Base-by-base conservation (phyloP, 768 basidiomycete genomes). In the Serendipita indica region DNA sequence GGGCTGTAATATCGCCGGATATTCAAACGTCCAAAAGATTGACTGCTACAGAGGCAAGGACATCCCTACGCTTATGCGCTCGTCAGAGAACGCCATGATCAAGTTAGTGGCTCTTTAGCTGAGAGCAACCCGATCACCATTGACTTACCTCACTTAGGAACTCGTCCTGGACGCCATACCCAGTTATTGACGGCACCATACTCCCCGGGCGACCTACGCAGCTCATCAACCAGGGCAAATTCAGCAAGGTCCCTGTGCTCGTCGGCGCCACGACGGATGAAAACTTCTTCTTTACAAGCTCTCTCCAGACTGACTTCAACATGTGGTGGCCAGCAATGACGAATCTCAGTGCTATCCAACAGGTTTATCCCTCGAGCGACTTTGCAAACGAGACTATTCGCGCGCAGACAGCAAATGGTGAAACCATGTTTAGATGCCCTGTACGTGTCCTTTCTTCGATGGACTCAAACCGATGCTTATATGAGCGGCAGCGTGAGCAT, bases 221-320 rank as follows among this genome's bases (percentile, higher is more conserved):
- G 30, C 70, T 71, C 4, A 72, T 84, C 34, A 64, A 72, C 2
- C 56, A 66, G 1, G 77, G 79, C 2, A 71, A 73, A 18, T 78
- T 79, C 58, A 68, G 72, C 0, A 67, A 70, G n/a, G 76, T 82
- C 2, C 77, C 80, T 3, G 65, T 83, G 2, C 76, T 86, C 33
- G 75, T 80, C 32, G 80, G 81, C 1, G 70, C 80, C 0, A 80
- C 79, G 2, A 77, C 79, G 5, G 81, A 84, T 54, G 81, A 84
- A 64, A 79, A 81, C 1, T 67, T 78, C 32, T 72, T 75, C 3
- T 68, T 72, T 7, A 74, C 76, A 1, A 63, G 62, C 14, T 68
- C 72, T 52, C 67, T 79, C 33, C 61, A 68, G 1, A 49, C 71
- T 1, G 72, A 72, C 3, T 63, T 79, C 33, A 65, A 71, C 28